Evolutionary conservation across 2,329 filamentous ascomycete genomes (phyloP).

Genomic region (Verticillium dahliae): DNA sequence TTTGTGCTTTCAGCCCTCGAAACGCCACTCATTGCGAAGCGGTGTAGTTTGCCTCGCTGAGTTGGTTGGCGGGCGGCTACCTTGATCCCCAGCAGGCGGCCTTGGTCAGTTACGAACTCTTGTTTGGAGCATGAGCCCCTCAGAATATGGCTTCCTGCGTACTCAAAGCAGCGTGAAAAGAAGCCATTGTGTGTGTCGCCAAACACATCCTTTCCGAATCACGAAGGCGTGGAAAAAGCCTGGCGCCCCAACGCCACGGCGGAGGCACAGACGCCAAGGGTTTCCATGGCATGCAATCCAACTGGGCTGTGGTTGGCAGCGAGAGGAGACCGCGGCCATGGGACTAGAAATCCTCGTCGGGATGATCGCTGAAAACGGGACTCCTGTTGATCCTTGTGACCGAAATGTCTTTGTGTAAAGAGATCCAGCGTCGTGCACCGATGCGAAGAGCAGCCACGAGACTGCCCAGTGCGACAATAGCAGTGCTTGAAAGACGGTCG

Average conservation of each 20-base stretch:
- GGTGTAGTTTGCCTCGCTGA: background rate
- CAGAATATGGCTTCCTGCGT: background rate
- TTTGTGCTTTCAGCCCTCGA: background rate
- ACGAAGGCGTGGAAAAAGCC: background rate
- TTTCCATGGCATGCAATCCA: background rate
- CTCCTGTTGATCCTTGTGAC: background rate
- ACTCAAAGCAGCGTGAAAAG: too few relatives aligned
- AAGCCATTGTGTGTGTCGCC: too few relatives aligned
- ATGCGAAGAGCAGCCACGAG: background rate
- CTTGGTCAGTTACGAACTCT: background rate
- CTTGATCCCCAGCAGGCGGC: background rate
- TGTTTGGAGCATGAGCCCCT: background rate
- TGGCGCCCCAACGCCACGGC: background rate
- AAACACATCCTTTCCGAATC: too few relatives aligned
- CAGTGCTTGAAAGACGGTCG: background rate
- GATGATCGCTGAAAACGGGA: too few relatives aligned
- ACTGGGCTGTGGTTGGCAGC: too few relatives aligned
- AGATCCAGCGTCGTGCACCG: background rate
- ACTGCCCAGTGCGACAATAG: too few relatives aligned
- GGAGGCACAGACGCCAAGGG: background rate
- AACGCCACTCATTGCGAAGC: background rate
- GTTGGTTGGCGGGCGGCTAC: background rate
- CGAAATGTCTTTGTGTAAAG: background rate
- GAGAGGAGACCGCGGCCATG: too few relatives aligned
- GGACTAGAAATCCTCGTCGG: too few relatives aligned